Conservation (phyloP, 805 yeast species). For the Saturnispora sanitii region DNA sequence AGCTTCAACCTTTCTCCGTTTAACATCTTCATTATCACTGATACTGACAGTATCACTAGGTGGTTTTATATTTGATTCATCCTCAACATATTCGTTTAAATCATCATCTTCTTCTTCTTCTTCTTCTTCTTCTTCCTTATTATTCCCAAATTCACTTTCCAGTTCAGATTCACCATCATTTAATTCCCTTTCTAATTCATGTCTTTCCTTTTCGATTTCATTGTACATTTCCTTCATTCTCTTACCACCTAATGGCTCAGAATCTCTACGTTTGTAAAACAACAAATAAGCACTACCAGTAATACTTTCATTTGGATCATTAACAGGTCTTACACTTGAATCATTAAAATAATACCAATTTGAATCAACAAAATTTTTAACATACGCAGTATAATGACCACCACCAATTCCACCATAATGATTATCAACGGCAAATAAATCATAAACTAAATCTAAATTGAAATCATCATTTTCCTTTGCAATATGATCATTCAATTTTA, state of each 20-base stretch:
- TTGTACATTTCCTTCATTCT: conserved; percentile 32
- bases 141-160: not conserved
- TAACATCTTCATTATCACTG: conserved; percentile 8
- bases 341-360: conserved; percentile 91
- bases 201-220: conserved; percentile 26
- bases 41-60: conserved; percentile 2
- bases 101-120: not conserved
- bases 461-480: conserved; percentile 26
- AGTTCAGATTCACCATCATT: conserved; percentile 4
- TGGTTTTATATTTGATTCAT: not conserved
- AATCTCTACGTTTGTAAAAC: conserved; percentile 58
- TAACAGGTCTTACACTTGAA: conserved; percentile 50
- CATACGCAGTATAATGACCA: conserved; percentile 93
- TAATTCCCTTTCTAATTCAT: conserved; percentile 8
- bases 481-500: conserved; percentile 61
- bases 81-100: not conserved
- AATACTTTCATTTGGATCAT: conserved; percentile 50
- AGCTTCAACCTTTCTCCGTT: conserved; percentile 10
- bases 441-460: conserved; percentile 46
- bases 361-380: conserved; percentile 61
- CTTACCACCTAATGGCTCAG: conserved; percentile 38
- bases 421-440: conserved; percentile 86
- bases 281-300: conserved; percentile 79
- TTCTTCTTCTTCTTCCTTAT: not conserved
- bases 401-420: conserved; percentile 96